Evolutionary conservation across 1,284 basidiomycete species (phyloP), one percentile per base, ranked within the genome.

Genomic region (Cryptococcus wingfieldii): DNA sequence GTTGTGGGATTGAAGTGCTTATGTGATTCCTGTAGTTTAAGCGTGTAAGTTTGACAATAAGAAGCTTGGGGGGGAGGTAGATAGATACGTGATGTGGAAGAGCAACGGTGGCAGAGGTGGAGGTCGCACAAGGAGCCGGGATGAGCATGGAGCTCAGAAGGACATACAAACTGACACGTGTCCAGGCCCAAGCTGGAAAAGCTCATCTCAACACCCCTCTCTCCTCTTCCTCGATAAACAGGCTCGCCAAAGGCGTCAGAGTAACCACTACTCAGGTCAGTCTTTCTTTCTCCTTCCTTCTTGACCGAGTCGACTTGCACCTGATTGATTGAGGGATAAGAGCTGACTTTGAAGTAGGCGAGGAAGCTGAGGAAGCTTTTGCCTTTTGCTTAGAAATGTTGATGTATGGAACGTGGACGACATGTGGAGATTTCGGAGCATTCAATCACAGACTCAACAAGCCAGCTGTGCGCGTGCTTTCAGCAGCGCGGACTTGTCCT

Each of bases 121-220:
- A 37, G 16, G 13, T 45, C 23, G 43, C 4, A 12, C 13, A 45
- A 25, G 7, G 16, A 16, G 18, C 23, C 14, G 13, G 27, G 16
- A 23, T 25, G 16, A 25, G 14, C 45, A 8, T 18, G 18, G 27
- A 2, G 18, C 13, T 42, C 16, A 42, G 13, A 4, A 42, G 41
- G 16, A 8, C 14, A 42, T 7, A 0, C 14, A n/a, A 7, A 42
- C 16, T 42, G 31, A 34, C 31, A 6, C 2, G 6, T 42, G 8
- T 9, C 16, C 57, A 67, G 65, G 60, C 57, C 14, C 66, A 71
- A 64, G 63, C 66, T 0, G 71, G 71, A 14, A 72, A 72, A 60
- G 53, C 61, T 34, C 71, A 72, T 59, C 55, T 72, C 38, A 72
- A 72, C 58, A 71, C 71, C 12, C 31, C 50, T 14, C 67, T 69